Conservation (phyloP, 2,329 filamentous ascomycete species). For the Calycina marina region DNA sequence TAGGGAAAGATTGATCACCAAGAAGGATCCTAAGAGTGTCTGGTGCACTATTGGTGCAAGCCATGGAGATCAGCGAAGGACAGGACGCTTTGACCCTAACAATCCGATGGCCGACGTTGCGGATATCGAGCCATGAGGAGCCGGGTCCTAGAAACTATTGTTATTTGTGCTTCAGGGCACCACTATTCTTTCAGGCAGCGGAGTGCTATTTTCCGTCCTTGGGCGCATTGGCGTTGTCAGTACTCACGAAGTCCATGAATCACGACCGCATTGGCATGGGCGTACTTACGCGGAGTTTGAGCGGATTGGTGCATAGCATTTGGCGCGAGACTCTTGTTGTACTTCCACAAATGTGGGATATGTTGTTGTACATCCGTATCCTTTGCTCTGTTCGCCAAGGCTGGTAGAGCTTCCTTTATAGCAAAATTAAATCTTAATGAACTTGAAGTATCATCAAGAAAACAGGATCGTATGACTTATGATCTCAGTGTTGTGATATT, state of each 20-base stretch:
- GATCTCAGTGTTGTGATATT: too few relatives aligned
- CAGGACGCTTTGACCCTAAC: slow-evolving; percentile 22
- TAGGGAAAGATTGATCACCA: slow-evolving; percentile 38
- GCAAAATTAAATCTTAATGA: neutral
- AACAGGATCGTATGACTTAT: too few relatives aligned
- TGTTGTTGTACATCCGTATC: neutral
- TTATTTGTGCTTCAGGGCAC: neutral
- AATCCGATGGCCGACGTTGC: slow-evolving; percentile 18
- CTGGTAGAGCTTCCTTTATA: neutral
- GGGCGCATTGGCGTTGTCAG: neutral
- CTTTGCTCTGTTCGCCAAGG: neutral
- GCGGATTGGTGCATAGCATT: neutral
- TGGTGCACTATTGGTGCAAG: slow-evolving; percentile 55
- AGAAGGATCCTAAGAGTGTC: slow-evolving; percentile 44
- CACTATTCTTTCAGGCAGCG: neutral
- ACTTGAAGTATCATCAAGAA: too few relatives aligned
- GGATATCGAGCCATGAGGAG: slow-evolving; percentile 16
- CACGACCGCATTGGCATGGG: neutral
- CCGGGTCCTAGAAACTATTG: neutral
- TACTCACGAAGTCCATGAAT: neutral
- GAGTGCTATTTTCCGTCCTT: neutral
- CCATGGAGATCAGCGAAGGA: slow-evolving; percentile 35
- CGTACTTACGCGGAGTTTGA: neutral
- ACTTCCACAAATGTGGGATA: neutral
- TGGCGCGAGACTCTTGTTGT: neutral